Base-by-base conservation (phyloP, 495 filamentous ascomycete genomes). In the Neurospora tetraspora region DNA sequence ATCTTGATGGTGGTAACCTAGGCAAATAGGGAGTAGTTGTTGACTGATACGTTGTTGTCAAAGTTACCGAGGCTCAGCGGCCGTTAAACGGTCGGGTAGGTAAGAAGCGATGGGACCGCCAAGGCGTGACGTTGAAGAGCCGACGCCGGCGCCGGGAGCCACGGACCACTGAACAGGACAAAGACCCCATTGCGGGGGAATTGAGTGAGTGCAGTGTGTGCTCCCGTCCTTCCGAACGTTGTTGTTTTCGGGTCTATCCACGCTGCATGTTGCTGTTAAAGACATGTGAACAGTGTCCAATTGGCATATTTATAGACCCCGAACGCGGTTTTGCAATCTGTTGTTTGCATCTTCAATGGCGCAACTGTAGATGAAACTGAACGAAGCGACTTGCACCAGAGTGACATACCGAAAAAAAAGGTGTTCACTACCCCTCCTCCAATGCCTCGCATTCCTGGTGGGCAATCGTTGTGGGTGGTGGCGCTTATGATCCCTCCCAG, bases 1-100 rank as follows among this genome's bases (percentile, higher is more conserved):
- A 65, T 65, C 53, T 36, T 65, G 53, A 65, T 61, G 53, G 6
- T 65, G 53, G 27, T 65, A 61, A 16, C 53, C 53, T 65, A 34
- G 53, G 53, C 14, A 65, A 14, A 36, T 8, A 65, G 6, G 45
- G 11, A 59, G 20, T 23, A 14, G 47, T 59, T 27, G 45, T 61
- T 34, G 53, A 59, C 47, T 59, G 47, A 31, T 59, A 59, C 47
- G 47, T 31, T 31, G 47, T 34, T 34, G 27, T 65, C 27, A 38
- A 61, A 71, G 53, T 65, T 71, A 39, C 71, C 71, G 71, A 71
- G 71, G 71, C 47, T 71, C 71, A 61, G 42, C 42, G 31, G 40
- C 37, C 71, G 34, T 23, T 71, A 20, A 36, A n/a, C 70, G 45
- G 70, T 20, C 47, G 27, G 70, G 47, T 59, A n/a, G n/a, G n/a